Evolutionary conservation across 208 protist genomes (phyloP).

Genomic region (Leishmania amazonensis): DNA sequence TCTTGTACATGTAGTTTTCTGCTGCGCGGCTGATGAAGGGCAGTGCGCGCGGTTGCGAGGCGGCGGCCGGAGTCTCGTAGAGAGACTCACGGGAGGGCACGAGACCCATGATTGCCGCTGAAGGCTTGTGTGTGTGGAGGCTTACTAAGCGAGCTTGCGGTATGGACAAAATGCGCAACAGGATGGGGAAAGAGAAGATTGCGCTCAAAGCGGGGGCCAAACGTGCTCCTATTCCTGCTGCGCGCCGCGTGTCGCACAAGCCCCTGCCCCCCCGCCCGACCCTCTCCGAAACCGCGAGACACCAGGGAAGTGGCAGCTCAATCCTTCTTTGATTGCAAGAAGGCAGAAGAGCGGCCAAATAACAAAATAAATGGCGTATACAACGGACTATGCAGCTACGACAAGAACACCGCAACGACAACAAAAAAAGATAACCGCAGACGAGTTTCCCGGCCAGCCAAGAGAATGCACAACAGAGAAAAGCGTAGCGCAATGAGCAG

Average conservation of each 20-base stretch:
- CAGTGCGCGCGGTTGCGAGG: not conserved
- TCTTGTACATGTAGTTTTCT: constrained; percentile 34
- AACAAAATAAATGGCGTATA: not conserved
- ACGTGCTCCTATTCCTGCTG: too few species aligned
- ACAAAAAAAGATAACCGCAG: not conserved
- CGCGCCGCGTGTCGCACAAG: not conserved
- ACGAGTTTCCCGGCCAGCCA: not conserved
- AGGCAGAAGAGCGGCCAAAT: not conserved
- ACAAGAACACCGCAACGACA: too few species aligned
- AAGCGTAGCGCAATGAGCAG: not conserved
- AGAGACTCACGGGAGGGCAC: constrained; percentile 26
- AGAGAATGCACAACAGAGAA: not conserved
- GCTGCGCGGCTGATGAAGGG: constrained; percentile 44
- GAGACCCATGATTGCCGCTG: constrained; percentile 26
- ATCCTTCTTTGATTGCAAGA: not conserved
- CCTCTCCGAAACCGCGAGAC: not conserved
- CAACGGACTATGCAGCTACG: not conserved
- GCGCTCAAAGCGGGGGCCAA: not conserved
- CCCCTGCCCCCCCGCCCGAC: too few species aligned
- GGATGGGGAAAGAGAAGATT: not conserved
- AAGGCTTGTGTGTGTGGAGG: not conserved
- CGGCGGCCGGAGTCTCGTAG: constrained; percentile 1
- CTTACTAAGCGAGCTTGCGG: not conserved
- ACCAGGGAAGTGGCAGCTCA: not conserved
- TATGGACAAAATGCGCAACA: not conserved